Evolutionary conservation across 2,329 filamentous ascomycete genomes (phyloP).

Genomic region (Chalaropsis thielavioides): DNA sequence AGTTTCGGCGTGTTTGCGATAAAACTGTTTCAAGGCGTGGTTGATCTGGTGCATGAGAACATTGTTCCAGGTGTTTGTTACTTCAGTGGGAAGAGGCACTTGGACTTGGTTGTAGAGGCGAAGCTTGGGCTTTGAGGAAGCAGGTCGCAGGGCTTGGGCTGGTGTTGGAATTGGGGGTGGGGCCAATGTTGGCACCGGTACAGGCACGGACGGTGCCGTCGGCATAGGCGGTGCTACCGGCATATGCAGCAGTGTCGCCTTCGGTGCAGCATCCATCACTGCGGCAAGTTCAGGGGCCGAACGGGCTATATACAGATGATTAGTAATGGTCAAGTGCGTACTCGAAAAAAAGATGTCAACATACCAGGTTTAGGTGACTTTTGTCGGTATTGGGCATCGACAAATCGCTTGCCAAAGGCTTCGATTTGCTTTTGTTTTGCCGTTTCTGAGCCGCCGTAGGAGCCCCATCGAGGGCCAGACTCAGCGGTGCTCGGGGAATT

Average conservation of each 20-base stretch:
- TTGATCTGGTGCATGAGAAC: constrained; percentile 60
- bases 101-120: constrained; percentile 48
- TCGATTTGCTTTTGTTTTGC: constrained; percentile 15
- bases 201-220: not conserved
- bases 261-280: not conserved
- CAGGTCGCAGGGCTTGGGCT: not conserved
- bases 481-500: not conserved
- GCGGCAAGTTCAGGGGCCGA: not conserved
- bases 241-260: not conserved
- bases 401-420: constrained; percentile 10
- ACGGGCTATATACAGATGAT: not conserved
- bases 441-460: constrained; percentile 13
- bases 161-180: not conserved
- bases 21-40: constrained; percentile 52
- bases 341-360: not conserved
- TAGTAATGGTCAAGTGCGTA: not conserved
- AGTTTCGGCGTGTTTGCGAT: constrained; percentile 59
- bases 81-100: constrained; percentile 41
- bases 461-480: not conserved
- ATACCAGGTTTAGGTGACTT: constrained; percentile 11
- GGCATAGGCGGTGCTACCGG: not conserved
- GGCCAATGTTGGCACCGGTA: not conserved
- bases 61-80: constrained; percentile 57
- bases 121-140: constrained; percentile 28
- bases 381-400: not conserved